Base-by-base conservation (phyloP, 768 basidiomycete species). In the Russula vinacea region DNA sequence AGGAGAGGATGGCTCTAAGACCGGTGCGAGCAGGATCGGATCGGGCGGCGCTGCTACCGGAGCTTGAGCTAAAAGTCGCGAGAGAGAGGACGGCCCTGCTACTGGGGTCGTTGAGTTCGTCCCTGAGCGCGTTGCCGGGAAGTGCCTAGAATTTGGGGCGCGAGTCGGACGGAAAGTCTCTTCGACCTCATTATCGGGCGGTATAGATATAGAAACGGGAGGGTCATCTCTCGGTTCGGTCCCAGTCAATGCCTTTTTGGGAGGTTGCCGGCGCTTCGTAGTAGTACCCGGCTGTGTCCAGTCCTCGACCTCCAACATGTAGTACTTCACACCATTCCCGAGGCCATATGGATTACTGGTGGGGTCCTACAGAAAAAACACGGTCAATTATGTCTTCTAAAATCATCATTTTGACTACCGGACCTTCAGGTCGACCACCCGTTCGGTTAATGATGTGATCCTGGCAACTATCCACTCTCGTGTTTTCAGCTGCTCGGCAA, bases 381-480 rank as follows among this genome's bases (percentile, higher is more conserved):
- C 62, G 67, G 66, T 47, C 19, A 37, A 13, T 1, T 29, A 29
- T 24, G 39, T 7, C 14, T 39, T 24, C 7, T 61, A 45, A 45
- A 50, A 45, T n/a, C 29, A 55, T 22, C 10, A 45, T 50, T 42
- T 32, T 51, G 19, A 24, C 35, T 45, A 11, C 73, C 83, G 62
- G 70, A 92, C 93, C 78, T 84, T 85, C 65, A 83, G 81, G 73
- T 92, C 87, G 7, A 92, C 93, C 37, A 96, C 84, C 19, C 88
- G 84, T 73, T 96, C 94, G 1, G 89, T 81, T 59, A 96, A 90
- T 17, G 87, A 89, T 0, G 90, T 93, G 72, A 96, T 95, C 67
- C 94, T 81, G 7, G 93, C 94, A 24, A 96, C 93, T 70, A 95
- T 92, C 93, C 92, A 98, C 76, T 98, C 96, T 39, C 94, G 81